Evolutionary conservation across 805 yeast species (phyloP).

Genomic region (Teunomyces atbi): DNA sequence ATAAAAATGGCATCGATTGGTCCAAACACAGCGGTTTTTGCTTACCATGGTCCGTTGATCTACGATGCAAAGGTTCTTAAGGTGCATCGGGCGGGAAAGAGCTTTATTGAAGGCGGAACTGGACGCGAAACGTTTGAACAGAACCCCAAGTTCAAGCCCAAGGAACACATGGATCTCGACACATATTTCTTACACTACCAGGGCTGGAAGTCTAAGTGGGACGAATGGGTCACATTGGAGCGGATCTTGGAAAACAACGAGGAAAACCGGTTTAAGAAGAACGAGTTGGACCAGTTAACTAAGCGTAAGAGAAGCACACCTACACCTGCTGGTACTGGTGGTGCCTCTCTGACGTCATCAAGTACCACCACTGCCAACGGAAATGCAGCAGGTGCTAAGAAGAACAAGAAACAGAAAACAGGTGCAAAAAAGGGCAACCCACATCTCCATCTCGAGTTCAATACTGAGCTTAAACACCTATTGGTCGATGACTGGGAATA

Average conservation of each 20-base stretch:
- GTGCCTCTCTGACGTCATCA: slow-evolving; percentile 7
- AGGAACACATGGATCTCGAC: slow-evolving; percentile 24
- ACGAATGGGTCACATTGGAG: slow-evolving; percentile 83
- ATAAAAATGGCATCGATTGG: background rate
- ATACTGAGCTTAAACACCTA: slow-evolving; percentile 62
- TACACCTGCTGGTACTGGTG: slow-evolving; percentile 18
- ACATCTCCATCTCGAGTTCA: slow-evolving; percentile 67
- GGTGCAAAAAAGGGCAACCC: slow-evolving; percentile 17
- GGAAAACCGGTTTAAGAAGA: slow-evolving; percentile 64
- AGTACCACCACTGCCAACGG: slow-evolving; percentile 2
- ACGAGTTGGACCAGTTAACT: slow-evolving; percentile 46
- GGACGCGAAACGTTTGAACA: slow-evolving; percentile 36
- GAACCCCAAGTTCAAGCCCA: slow-evolving; percentile 23
- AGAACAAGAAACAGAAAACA: slow-evolving; percentile 2
- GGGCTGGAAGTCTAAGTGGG: slow-evolving; percentile 97
- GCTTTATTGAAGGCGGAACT: slow-evolving; percentile 40
- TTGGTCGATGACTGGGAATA: slow-evolving; percentile 94
- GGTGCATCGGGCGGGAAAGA: slow-evolving; percentile 54
- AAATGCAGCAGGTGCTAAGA: background rate
- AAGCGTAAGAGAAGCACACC: slow-evolving; percentile 16
- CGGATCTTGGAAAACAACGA: slow-evolving; percentile 67
- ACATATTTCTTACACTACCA: slow-evolving; percentile 79
- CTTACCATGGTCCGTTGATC: slow-evolving; percentile 86
- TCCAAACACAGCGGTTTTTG: slow-evolving; percentile 40
- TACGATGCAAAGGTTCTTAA: slow-evolving; percentile 83